phyloP scores from a whole-genome alignment of 1,284 basidiomycete species.

The Marasmius tenuissimus region DNA sequence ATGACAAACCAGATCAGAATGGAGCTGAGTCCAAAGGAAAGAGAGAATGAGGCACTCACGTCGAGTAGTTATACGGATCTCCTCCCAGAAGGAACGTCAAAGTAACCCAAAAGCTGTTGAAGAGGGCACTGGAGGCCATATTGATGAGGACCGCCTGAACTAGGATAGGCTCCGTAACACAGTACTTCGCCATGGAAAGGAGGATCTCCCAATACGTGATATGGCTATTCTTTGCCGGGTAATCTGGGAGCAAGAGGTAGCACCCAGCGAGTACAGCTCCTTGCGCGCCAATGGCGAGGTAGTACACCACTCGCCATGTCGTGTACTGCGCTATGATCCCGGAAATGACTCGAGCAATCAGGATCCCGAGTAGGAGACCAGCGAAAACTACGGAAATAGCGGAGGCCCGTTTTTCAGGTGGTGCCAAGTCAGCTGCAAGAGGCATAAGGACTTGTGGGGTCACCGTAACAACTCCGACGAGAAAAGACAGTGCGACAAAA shows the following conservation, averaged over 20 bases:
- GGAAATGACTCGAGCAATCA: constrained; percentile 65
- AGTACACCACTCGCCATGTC: constrained; percentile 67
- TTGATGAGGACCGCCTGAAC: constrained; percentile 65
- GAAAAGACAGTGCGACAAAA: constrained; percentile 47
- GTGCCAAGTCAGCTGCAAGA: constrained; percentile 54
- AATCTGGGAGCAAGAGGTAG: constrained; percentile 67
- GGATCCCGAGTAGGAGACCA: constrained; percentile 67
- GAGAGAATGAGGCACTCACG: constrained; percentile 36
- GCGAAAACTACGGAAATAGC: constrained; percentile 50
- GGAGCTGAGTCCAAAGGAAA: not conserved
- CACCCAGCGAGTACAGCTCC: constrained; percentile 47
- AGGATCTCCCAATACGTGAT: constrained; percentile 63
- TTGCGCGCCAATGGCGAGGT: constrained; percentile 62
- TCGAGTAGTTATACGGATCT: constrained; percentile 64
- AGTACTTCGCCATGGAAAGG: constrained; percentile 66
- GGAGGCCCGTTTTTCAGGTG: constrained; percentile 43
- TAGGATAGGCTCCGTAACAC: constrained; percentile 67
- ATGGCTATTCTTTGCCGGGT: constrained; percentile 61
- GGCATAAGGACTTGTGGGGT: constrained; percentile 46
- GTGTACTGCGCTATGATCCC: constrained; percentile 65
- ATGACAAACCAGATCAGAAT: constrained; percentile 2
- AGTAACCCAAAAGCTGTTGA: constrained; percentile 68
- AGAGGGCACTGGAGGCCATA: constrained; percentile 55
- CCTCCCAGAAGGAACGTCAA: constrained; percentile 71
- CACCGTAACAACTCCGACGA: constrained; percentile 45